Conservation (phyloP, 176 grass and related monocot genomes). For the Bromus sterilis region DNA sequence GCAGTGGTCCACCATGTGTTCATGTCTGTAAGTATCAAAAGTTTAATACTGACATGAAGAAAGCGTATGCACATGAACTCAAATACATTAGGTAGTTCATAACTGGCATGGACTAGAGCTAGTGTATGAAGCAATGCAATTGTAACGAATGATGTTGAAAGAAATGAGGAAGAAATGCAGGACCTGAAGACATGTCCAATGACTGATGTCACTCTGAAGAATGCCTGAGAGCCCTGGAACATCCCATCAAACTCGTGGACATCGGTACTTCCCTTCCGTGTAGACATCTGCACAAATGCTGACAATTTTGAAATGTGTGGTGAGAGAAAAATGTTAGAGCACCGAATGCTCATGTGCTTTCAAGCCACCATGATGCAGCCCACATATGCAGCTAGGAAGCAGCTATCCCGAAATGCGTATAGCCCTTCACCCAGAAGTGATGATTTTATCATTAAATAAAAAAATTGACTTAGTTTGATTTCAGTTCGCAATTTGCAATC, state of each 20-base stretch:
- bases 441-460: neutral
- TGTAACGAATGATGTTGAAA: neutral
- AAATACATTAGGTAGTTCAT: neutral
- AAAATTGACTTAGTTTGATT: neutral
- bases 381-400: neutral
- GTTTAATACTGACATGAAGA: neutral
- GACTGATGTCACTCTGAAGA: conserved; percentile 87
- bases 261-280: conserved; percentile 73
- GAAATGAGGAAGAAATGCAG: neutral
- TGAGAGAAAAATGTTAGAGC: neutral
- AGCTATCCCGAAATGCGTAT: neutral
- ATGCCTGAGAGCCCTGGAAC: conserved; percentile 49
- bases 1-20: neutral
- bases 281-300: conserved; percentile 49
- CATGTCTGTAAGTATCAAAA: neutral
- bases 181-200: conserved; percentile 95
- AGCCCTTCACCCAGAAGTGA: neutral
- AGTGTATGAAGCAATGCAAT: neutral
- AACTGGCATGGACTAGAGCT: neutral
- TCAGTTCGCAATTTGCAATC: neutral
- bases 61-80: neutral
- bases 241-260: conserved; percentile 88
- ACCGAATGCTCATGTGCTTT: neutral
- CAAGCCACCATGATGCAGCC: neutral
- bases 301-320: neutral